phyloP scores from a whole-genome alignment of 768 basidiomycete genomes.

The Leucosporidium scottii region DNA sequence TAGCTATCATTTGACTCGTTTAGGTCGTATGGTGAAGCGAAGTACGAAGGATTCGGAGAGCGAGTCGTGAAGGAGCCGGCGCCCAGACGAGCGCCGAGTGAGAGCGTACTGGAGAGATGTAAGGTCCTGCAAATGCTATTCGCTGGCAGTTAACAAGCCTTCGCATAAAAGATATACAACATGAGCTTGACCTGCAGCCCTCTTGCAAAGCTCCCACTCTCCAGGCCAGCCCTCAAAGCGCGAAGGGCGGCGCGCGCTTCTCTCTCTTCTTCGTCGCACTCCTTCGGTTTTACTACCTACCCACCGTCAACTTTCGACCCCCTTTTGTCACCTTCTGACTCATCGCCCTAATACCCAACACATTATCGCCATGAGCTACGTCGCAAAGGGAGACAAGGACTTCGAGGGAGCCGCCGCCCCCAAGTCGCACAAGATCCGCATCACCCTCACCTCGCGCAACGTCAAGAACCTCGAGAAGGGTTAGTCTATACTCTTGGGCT shows the following conservation, averaged over 20 bases:
- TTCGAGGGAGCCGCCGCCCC: conserved; percentile 72
- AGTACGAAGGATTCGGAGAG: too few species aligned
- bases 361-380: conserved; percentile 63
- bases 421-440: conserved; percentile 98
- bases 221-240: too few species aligned
- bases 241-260: background rate
- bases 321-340: conserved; percentile 1
- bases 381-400: conserved; percentile 97
- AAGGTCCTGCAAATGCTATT: too few species aligned
- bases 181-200: too few species aligned
- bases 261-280: background rate
- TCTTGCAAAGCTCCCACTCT: too few species aligned
- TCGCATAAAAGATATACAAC: too few species aligned
- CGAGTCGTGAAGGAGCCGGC: too few species aligned
- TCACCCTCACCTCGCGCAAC: conserved; percentile 96
- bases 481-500: conserved; percentile 43
- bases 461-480: conserved; percentile 99
- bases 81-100: too few species aligned
- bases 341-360: background rate
- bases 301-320: background rate
- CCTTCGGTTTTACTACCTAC: background rate
- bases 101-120: too few species aligned
- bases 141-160: too few species aligned
- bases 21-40: too few species aligned
- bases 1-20: background rate